These are phyloP conservation scores for Myxozyma mucilagina DNA, from an alignment of 805 yeast genomes.

Conservation along the genomic window DNA sequence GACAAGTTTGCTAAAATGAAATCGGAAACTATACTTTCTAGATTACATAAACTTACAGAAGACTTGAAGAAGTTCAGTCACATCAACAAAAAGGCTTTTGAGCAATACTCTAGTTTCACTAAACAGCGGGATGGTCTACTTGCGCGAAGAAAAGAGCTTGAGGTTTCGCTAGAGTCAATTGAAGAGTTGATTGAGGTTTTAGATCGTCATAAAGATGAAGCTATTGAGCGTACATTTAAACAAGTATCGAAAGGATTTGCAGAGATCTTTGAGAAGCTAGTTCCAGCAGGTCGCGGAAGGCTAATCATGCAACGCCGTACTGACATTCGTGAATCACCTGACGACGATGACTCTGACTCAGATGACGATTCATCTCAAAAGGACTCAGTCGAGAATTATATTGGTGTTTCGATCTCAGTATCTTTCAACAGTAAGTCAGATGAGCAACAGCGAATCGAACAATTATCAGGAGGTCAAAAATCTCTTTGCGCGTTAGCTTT, in stretches of 20 bases:
- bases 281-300: slow-evolving; percentile 78
- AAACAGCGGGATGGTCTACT: slow-evolving; percentile 68
- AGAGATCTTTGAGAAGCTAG: slow-evolving; percentile 73
- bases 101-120: slow-evolving; percentile 72
- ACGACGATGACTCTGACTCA: slow-evolving; percentile 35
- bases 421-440: slow-evolving; percentile 84
- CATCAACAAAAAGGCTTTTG: slow-evolving; percentile 86
- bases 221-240: slow-evolving; percentile 74
- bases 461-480: slow-evolving; percentile 94
- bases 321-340: slow-evolving; percentile 15
- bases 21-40: slow-evolving; percentile 55
- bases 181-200: slow-evolving; percentile 67
- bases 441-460: slow-evolving; percentile 86
- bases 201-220: slow-evolving; percentile 76
- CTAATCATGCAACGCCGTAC: slow-evolving; percentile 60
- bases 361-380: slow-evolving; percentile 26
- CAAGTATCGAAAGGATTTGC: slow-evolving; percentile 73
- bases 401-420: slow-evolving; percentile 82
- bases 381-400: slow-evolving; percentile 54
- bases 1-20: slow-evolving; percentile 47
- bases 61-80: slow-evolving; percentile 66
- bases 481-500: slow-evolving; percentile 94
- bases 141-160: slow-evolving; percentile 66
- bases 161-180: slow-evolving; percentile 68
- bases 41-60: slow-evolving; percentile 55